These are phyloP conservation scores for Thoreauomyces humboldtii DNA, from an alignment of 192 early-diverging fungal genomes.

Conservation along the genomic window DNA sequence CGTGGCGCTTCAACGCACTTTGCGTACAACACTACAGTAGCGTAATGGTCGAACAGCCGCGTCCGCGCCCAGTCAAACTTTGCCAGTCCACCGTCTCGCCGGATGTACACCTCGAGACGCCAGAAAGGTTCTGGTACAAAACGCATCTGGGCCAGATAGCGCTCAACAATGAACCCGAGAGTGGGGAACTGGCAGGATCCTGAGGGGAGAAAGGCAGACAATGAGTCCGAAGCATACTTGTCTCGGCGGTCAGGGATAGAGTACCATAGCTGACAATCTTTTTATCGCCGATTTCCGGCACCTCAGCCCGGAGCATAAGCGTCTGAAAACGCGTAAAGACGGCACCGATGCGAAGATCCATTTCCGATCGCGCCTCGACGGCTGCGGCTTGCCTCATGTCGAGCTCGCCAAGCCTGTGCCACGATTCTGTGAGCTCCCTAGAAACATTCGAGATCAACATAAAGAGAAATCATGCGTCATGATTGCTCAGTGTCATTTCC, in stretches of 20 bases:
- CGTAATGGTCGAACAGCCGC: slow-evolving; percentile 73
- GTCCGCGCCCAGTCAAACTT: slow-evolving; percentile 75
- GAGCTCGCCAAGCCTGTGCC: slow-evolving; percentile 65
- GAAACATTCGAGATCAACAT: not conserved
- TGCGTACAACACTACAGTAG: slow-evolving; percentile 71
- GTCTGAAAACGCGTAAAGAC: slow-evolving; percentile 94
- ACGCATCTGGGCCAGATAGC: slow-evolving; percentile 65
- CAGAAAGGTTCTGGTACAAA: slow-evolving; percentile 93
- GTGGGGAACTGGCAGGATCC: slow-evolving; percentile 97
- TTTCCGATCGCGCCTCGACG: slow-evolving; percentile 79
- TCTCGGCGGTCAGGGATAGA: too few species aligned
- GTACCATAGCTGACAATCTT: slow-evolving; percentile 84
- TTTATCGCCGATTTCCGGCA: slow-evolving; percentile 48
- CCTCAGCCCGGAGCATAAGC: slow-evolving; percentile 55
- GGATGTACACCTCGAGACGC: slow-evolving; percentile 65
- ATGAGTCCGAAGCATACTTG: too few species aligned
- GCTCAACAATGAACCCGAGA: slow-evolving; percentile 91
- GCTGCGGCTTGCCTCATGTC: slow-evolving; percentile 75
- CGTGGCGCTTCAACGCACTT: slow-evolving; percentile 59
- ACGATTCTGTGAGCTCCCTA: slow-evolving; percentile 76
- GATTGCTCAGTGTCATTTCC: too few species aligned
- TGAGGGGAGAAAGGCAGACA: slow-evolving; percentile 18
- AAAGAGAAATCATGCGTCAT: too few species aligned
- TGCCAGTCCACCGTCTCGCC: slow-evolving; percentile 46
- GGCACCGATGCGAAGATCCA: slow-evolving; percentile 90